Conservation (phyloP, 2,329 filamentous ascomycete species). For the Orbilia blumenaviensis region DNA sequence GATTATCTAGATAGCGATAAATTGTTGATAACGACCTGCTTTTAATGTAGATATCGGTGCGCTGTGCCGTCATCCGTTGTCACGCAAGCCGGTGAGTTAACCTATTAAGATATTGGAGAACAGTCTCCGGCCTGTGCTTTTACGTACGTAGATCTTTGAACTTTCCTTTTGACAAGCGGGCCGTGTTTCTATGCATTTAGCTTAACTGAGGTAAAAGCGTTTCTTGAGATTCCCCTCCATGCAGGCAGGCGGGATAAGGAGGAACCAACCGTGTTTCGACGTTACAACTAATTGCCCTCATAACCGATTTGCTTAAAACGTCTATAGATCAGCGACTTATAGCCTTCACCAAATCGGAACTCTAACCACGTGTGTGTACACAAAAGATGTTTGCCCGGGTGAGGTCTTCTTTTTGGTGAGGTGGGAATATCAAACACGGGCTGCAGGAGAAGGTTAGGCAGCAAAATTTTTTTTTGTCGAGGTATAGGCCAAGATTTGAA, state of each 20-base stretch:
- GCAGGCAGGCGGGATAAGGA: neutral
- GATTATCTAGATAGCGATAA: conserved; percentile 14
- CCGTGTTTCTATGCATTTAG: neutral
- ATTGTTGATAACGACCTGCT: neutral
- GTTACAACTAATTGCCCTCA: too few species aligned
- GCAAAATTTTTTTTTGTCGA: neutral
- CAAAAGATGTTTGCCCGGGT: conserved; percentile 7
- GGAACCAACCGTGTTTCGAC: conserved; percentile 9
- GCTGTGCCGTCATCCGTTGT: too few species aligned
- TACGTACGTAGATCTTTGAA: neutral
- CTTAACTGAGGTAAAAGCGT: neutral
- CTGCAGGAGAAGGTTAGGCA: conserved; percentile 25
- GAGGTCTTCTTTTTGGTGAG: neutral
- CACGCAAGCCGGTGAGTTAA: too few species aligned
- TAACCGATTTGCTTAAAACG: too few species aligned
- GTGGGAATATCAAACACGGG: conserved; percentile 32
- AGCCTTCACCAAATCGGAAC: neutral
- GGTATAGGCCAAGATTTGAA: conserved; percentile 8
- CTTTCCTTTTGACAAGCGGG: neutral
- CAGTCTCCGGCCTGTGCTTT: neutral
- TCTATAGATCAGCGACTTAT: neutral
- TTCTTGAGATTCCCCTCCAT: neutral
- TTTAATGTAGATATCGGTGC: neutral
- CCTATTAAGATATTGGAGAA: neutral
- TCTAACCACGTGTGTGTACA: conserved; percentile 6